phyloP scores from a whole-genome alignment of 2,329 filamentous ascomycete genomes.

The Claviceps pazoutovae region DNA sequence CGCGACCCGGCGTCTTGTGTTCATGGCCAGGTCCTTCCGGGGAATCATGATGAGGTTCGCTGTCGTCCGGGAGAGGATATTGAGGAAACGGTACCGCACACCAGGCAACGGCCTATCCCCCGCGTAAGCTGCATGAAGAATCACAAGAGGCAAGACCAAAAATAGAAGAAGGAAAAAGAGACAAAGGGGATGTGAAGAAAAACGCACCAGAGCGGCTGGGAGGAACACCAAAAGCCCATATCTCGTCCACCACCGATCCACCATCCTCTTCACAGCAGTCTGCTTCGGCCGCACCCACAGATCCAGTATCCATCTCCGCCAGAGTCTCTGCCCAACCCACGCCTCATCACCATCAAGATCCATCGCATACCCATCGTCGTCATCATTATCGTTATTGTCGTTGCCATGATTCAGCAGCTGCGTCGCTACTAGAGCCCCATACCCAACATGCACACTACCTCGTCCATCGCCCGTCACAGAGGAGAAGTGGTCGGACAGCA shows the following conservation, averaged over 20 bases:
- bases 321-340: conserved; percentile 19
- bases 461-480: conserved; percentile 18
- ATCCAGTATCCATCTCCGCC: conserved; percentile 29
- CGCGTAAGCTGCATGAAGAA: neutral
- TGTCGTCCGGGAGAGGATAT: conserved; percentile 36
- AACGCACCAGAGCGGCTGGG: conserved; percentile 43
- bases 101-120: conserved; percentile 43
- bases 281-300: conserved; percentile 49
- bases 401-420: conserved; percentile 24
- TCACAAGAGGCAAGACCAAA: neutral
- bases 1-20: conserved; percentile 43
- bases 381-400: conserved; percentile 15
- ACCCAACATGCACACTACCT: conserved; percentile 42
- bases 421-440: conserved; percentile 37
- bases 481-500: conserved; percentile 22
- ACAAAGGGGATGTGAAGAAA: neutral
- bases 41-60: conserved; percentile 14
- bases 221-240: conserved; percentile 47
- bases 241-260: conserved; percentile 50
- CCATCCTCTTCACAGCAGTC: conserved; percentile 40
- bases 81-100: conserved; percentile 52
- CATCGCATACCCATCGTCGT: conserved; percentile 11
- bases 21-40: conserved; percentile 5
- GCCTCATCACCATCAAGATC: conserved; percentile 17
- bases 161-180: neutral